These are phyloP conservation scores for Sordariomycetes sp. DNA, from an alignment of 2,329 filamentous ascomycete genomes.

Conservation along the genomic window DNA sequence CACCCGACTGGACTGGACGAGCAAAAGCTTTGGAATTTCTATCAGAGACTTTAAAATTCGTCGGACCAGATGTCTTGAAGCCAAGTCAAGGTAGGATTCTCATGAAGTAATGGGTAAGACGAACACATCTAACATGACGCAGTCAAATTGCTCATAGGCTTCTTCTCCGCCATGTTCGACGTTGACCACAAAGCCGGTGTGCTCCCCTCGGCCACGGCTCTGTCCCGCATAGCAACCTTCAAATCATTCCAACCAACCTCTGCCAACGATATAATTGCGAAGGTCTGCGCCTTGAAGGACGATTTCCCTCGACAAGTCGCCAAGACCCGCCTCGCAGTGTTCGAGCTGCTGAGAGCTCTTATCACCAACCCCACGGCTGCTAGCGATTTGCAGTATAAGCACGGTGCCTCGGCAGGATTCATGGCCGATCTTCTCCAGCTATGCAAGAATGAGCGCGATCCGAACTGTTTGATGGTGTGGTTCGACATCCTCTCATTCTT, in stretches of 20 bases:
- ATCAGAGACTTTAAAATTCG: constrained; percentile 39
- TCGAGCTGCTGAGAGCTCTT: constrained; percentile 35
- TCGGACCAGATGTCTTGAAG: constrained; percentile 35
- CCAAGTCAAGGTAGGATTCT: constrained; percentile 34
- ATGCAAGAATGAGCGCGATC: constrained; percentile 46
- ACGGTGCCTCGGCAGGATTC: constrained; percentile 34
- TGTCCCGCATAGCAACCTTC: constrained; percentile 40
- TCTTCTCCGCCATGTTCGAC: constrained; percentile 50
- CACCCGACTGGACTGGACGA: constrained; percentile 41
- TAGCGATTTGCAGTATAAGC: constrained; percentile 32
- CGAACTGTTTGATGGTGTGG: constrained; percentile 47
- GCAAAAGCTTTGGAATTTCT: constrained; percentile 48
- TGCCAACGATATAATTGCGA: constrained; percentile 38
- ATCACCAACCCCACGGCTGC: constrained; percentile 31
- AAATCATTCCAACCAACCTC: constrained; percentile 39
- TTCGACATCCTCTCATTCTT: constrained; percentile 40
- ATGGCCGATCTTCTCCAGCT: constrained; percentile 39
- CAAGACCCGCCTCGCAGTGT: constrained; percentile 42
- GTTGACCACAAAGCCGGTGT: constrained; percentile 52
- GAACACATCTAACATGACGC: neutral
- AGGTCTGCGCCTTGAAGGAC: constrained; percentile 41
- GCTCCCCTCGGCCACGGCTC: constrained; percentile 40
- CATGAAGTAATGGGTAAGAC: neutral
- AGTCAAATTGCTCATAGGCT: constrained; percentile 38
- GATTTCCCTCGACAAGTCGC: constrained; percentile 46